Evolutionary conservation across 1,284 basidiomycete species (phyloP).

Genomic region (Pyrrhoderma noxium): DNA sequence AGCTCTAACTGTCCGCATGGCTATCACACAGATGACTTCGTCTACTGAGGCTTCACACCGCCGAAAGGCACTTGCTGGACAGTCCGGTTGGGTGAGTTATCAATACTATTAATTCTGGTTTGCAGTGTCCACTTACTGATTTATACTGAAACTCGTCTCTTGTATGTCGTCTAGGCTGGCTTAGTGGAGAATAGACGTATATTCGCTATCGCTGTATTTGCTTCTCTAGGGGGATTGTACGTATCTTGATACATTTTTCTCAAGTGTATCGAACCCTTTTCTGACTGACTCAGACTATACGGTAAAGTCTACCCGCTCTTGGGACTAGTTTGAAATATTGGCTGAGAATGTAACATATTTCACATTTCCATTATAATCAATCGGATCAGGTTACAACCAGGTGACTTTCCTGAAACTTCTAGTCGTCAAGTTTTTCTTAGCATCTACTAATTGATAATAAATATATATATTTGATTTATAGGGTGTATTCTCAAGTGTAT

Average conservation of each 20-base stretch:
- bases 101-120: too few relatives aligned
- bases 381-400: slow-evolving; percentile 51
- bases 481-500: slow-evolving; percentile 70
- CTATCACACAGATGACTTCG: neutral
- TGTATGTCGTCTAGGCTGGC: slow-evolving; percentile 37
- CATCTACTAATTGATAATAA: neutral
- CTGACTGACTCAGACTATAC: slow-evolving; percentile 36
- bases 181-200: slow-evolving; percentile 53
- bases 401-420: slow-evolving; percentile 26
- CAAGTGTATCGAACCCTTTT: neutral
- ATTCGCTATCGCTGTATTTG: slow-evolving; percentile 62
- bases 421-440: neutral
- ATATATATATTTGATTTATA: slow-evolving; percentile 21
- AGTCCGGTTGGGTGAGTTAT: slow-evolving; percentile 55
- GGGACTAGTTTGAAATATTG: neutral
- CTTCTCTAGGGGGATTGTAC: slow-evolving; percentile 63
- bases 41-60: slow-evolving; percentile 6
- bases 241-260: slow-evolving; percentile 23
- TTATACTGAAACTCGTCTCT: neutral
- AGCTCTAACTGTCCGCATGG: slow-evolving; percentile 1
- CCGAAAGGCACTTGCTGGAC: slow-evolving; percentile 40
- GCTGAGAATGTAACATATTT: neutral
- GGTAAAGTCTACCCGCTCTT: slow-evolving; percentile 28
- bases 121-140: too few relatives aligned
- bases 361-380: too few relatives aligned